Base-by-base conservation (phyloP, 2,329 filamentous ascomycete species). In the Fusarium albidum region DNA sequence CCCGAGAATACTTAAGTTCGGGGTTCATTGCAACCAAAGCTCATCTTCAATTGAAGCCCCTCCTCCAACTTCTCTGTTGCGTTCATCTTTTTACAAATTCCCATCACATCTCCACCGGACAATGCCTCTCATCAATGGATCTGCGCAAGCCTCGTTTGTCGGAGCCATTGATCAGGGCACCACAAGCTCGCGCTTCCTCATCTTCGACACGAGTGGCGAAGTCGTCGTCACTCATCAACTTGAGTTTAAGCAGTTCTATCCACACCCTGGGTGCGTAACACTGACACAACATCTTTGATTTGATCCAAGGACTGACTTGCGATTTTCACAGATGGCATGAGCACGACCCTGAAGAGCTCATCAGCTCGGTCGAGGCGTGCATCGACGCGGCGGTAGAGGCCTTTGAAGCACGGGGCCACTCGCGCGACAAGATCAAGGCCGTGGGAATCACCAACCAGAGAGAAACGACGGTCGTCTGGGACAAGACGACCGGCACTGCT, bases 401-500 rank as follows among this genome's bases (percentile, higher is more conserved):
- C 7, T 94, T 94, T 72, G 76, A 88, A 49, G 81, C 83, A 15
- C 77, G 85, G 55, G 90, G 90, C 38, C 83, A 92, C 73, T 81
- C 81, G 37, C 79, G 82, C 59, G 77, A 81, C 45, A 85, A 90
- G 67, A 91, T 95, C 70, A 87, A 83, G 70, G 84, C 89, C 9
- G 81, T 94, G 57, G 91, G 91, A 44, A 89, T 95, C 70, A 92
- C 91, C 62, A 93, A 91, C 73, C 91, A 95, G 77, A 83, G 91
- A 69, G 91, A 95, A 74, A 94, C 91, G 7, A 90, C 88, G 3
- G 79, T 94, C 2, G 85, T 91, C 47, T 94, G 90, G 90, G 89
- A 94, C 71, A 84, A 80, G 69, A 83, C 85, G 61, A 92, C 89
- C 0, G 91, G 91, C 42, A 83, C 92, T 70, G 84, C 90, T 9